Evolutionary conservation across 169 alveolate genomes (phyloP).

Genomic region (Condylostoma magnum): DNA sequence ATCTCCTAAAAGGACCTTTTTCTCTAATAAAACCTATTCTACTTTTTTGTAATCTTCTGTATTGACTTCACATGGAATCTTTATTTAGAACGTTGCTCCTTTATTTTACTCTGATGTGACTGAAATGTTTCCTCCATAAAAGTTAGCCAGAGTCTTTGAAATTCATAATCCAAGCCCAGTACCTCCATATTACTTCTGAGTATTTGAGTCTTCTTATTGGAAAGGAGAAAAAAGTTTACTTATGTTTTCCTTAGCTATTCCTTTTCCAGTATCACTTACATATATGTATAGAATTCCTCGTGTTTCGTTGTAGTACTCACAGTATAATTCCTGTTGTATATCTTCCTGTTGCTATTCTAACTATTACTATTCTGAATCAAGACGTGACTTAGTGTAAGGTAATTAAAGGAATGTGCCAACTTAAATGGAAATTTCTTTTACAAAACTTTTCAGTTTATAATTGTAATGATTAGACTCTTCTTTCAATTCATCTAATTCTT

Average conservation of each 20-base stretch:
- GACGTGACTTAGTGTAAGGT: too few species aligned
- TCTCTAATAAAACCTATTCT: too few species aligned
- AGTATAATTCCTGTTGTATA: not conserved
- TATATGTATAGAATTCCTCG: not conserved
- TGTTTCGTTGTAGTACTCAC: not conserved
- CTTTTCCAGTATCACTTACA: slow-evolving; percentile 27
- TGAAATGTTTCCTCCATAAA: not conserved
- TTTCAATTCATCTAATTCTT: too few species aligned
- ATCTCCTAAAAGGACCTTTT: too few species aligned
- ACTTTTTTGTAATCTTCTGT: not conserved
- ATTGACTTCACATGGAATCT: not conserved
- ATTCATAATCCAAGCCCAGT: slow-evolving; percentile 23
- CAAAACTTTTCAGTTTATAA: too few species aligned
- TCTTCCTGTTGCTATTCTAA: not conserved
- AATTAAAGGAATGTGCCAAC: too few species aligned
- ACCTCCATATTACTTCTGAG: slow-evolving; percentile 15
- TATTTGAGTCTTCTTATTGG: not conserved
- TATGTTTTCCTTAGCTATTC: slow-evolving; percentile 12
- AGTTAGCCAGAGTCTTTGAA: not conserved
- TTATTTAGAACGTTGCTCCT: not conserved
- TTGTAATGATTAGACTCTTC: too few species aligned
- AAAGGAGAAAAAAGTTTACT: slow-evolving; percentile 19
- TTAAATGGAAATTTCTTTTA: too few species aligned
- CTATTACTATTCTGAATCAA: too few species aligned
- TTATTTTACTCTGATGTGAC: not conserved